Base-by-base conservation (phyloP, 1,284 basidiomycete genomes). In the Naganishia cerealis region DNA sequence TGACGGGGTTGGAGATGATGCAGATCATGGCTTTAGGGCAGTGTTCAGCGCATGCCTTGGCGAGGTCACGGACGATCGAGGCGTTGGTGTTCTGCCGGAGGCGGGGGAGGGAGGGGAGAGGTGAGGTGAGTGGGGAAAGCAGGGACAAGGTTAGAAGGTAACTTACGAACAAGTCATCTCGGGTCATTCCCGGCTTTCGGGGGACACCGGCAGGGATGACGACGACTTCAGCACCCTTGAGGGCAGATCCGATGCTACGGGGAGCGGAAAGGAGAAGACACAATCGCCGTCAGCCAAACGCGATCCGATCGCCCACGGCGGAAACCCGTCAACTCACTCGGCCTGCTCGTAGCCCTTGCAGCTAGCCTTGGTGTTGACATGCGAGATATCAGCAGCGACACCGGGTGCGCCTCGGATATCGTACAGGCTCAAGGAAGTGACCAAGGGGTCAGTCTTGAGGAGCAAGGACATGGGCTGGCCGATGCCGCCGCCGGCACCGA, bases 201-300 rank as follows among this genome's bases (percentile, higher is more conserved):
- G 92, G 92, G 69, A 94, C 92, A 87, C 95, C 96, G 81, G 95
- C 95, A 71, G 96, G 96, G 81, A 98, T 96, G 75, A 99, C 90
- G 74, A 99, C 89, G 72, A 99, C 89, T 82, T 94, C 85, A 72
- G 86, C 89, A 74, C 89, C 91, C 71, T 90, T 87, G 69, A 96
- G 86, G 26, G 93, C 92, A 75, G 88, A 85, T 79, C 92, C 90
- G 76, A 96, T 87, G 59, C 79, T 92, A 86, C 81, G 65, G 88
- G 87, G 71, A 24, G 12, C n/a, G 54, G 10, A 33, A 7, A 38
- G 16, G 29, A 33, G 12, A 39, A 39, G 13, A n/a, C 21, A 57
- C 24, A 36, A 38, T 12, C 2, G 26, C 18, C 26, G 5, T 21
- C 16, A 26, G 33, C 33, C 2, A 53, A 52, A 26, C 26, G 12